phyloP scores from a whole-genome alignment of 2,329 filamentous ascomycete genomes.

The Neonectria punicea region DNA sequence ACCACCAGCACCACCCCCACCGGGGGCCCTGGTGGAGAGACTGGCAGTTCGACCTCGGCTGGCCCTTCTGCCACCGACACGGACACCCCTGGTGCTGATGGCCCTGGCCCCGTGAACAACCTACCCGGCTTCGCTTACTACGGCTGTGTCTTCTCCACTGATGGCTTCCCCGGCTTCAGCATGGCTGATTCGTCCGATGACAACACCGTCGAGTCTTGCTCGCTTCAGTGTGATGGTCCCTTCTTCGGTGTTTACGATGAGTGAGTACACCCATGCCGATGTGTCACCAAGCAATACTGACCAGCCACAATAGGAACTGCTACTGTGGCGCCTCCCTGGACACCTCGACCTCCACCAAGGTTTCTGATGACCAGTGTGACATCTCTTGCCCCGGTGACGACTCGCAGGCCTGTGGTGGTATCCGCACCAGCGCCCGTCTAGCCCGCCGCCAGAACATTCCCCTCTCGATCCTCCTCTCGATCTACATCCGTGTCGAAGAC shows the following conservation, averaged over 20 bases:
- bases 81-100: slow-evolving; percentile 13
- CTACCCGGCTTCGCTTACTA: slow-evolving; percentile 33
- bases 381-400: slow-evolving; percentile 44
- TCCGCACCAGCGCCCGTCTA: slow-evolving; percentile 15
- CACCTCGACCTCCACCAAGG: slow-evolving; percentile 6
- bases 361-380: slow-evolving; percentile 38
- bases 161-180: slow-evolving; percentile 43
- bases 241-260: slow-evolving; percentile 41
- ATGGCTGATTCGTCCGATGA: slow-evolving; percentile 22
- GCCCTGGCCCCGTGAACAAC: slow-evolving; percentile 23
- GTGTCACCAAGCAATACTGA: slow-evolving; percentile 3
- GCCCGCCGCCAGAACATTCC: slow-evolving; percentile 35
- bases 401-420: slow-evolving; percentile 42
- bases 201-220: slow-evolving; percentile 37
- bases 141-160: slow-evolving; percentile 44
- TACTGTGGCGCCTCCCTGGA: slow-evolving; percentile 43
- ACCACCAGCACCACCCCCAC: slow-evolving; percentile 9
- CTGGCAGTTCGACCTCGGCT: slow-evolving; percentile 5
- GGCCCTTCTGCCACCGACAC: slow-evolving; percentile 13
- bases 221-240: slow-evolving; percentile 35
- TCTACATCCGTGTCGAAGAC: slow-evolving; percentile 32
- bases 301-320: slow-evolving; percentile 38
- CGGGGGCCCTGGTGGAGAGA: not conserved
- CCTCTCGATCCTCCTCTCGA: slow-evolving; percentile 37
- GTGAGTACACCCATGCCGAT: slow-evolving; percentile 25